A percentile compares a stretch with the other conserved stretches of the same genome.
Conservation (phyloP, 1,284 basidiomycete genomes). For the Ceratobasidium sp. region DNA sequence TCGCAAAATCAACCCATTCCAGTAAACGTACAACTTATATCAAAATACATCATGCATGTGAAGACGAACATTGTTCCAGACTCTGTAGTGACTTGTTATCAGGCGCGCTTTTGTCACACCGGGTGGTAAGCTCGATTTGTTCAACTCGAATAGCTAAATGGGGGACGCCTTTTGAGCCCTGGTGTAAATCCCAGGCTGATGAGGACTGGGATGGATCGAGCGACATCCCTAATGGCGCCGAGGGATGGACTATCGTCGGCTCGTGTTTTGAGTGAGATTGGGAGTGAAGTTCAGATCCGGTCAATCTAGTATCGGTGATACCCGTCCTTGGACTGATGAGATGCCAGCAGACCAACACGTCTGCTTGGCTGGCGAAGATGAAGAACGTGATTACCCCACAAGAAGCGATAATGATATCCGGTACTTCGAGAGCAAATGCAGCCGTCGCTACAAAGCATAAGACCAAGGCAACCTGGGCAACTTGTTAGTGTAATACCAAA, state of each 20-base stretch:
- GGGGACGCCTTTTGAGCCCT: neutral
- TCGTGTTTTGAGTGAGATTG: neutral
- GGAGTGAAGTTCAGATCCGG: neutral
- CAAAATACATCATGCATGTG: neutral
- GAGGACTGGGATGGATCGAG: neutral
- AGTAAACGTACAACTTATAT: too few relatives aligned
- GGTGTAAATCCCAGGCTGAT: neutral
- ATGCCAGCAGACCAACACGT: constrained; percentile 16
- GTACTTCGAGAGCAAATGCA: constrained; percentile 11
- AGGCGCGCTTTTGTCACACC: neutral
- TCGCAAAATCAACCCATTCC: too few relatives aligned
- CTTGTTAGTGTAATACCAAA: neutral
- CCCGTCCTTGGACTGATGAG: neutral
- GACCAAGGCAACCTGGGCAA: constrained; percentile 13
- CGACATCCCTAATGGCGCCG: neutral
- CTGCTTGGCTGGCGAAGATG: constrained; percentile 24
- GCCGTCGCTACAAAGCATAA: constrained; percentile 12
- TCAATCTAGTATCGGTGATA: neutral
- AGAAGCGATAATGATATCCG: constrained; percentile 22
- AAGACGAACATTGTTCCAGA: neutral
- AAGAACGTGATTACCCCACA: constrained; percentile 6
- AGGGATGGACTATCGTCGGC: neutral
- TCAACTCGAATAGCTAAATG: constrained; percentile 5
- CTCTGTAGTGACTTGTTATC: neutral
- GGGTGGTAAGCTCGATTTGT: constrained; percentile 1